These are phyloP conservation scores for Stromatinia cepivora DNA, from an alignment of 2,329 filamentous ascomycete genomes.

Conservation along the genomic window DNA sequence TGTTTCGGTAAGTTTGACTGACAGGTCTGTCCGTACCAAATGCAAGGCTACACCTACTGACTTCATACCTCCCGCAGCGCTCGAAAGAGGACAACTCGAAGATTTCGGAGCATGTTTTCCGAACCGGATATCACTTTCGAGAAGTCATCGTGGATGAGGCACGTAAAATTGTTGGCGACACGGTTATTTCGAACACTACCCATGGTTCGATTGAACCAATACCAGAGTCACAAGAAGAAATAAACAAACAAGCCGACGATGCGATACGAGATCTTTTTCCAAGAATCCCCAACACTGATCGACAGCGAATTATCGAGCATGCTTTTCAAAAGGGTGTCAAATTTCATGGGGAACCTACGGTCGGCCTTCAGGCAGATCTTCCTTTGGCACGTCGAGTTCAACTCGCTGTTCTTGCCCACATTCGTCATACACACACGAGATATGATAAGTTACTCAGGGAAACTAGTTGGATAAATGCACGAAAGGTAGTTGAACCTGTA, in stretches of 20 bases:
- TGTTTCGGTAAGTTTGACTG: conserved; percentile 55
- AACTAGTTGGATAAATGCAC: conserved; percentile 58
- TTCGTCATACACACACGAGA: conserved; percentile 65
- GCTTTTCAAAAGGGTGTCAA: conserved; percentile 59
- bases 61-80: conserved; percentile 22
- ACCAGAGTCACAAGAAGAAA: conserved; percentile 58
- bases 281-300: conserved; percentile 64
- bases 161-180: conserved; percentile 38
- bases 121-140: conserved; percentile 61
- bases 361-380: conserved; percentile 57
- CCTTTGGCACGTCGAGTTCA: conserved; percentile 62
- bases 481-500: conserved; percentile 59
- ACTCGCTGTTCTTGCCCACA: conserved; percentile 65
- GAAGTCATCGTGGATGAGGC: conserved; percentile 60
- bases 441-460: conserved; percentile 63
- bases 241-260: conserved; percentile 61
- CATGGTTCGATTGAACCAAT: conserved; percentile 54
- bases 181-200: conserved; percentile 35
- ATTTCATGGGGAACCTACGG: conserved; percentile 55
- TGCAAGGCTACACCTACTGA: conserved; percentile 19
- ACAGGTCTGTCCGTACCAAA: conserved; percentile 3
- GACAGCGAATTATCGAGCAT: conserved; percentile 61
- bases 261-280: conserved; percentile 65
- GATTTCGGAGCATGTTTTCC: conserved; percentile 52
- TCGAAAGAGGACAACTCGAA: conserved; percentile 37